Percentiles rank a stretch among this genome's conserved stretches.
phyloP scores from a whole-genome alignment of 306 rosid species.

The Cyamopsis tetragonoloba region DNA sequence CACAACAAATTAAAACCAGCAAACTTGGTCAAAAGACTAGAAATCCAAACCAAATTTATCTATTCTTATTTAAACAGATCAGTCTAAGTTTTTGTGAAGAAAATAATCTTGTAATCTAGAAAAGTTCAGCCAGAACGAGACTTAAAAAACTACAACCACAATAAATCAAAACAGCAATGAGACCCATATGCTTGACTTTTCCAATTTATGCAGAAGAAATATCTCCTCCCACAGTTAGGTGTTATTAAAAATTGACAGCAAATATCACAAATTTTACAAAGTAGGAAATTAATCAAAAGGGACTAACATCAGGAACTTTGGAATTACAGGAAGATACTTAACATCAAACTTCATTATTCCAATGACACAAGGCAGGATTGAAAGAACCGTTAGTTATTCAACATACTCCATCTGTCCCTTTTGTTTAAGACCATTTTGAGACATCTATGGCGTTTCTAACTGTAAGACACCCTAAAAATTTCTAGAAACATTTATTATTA shows the following conservation, averaged over 20 bases:
- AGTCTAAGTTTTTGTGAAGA: not conserved
- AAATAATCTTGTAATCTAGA: not conserved
- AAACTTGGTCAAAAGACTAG: not conserved
- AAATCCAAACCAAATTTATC: not conserved
- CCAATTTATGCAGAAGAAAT: not conserved
- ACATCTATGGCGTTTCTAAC: too few relatives aligned
- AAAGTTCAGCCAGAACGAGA: not conserved
- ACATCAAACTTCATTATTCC: constrained; percentile 1
- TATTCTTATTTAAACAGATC: not conserved
- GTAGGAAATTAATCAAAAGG: constrained; percentile 20
- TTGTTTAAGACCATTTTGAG: too few relatives aligned
- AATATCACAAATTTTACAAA: not conserved
- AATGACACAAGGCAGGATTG: not conserved
- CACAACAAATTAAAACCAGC: not conserved
- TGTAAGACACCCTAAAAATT: too few relatives aligned
- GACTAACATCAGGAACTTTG: not conserved
- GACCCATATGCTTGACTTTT: not conserved
- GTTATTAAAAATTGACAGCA: constrained; percentile 5
- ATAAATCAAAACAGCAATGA: not conserved
- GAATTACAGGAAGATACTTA: not conserved
- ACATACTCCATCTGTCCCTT: too few relatives aligned
- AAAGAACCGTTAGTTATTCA: constrained; percentile 10
- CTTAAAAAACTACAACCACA: not conserved
- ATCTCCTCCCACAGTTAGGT: not conserved
- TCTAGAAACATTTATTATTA: too few relatives aligned